phyloP scores from a whole-genome alignment of 345 rosid genomes.

The Eutrema yunnanense region DNA sequence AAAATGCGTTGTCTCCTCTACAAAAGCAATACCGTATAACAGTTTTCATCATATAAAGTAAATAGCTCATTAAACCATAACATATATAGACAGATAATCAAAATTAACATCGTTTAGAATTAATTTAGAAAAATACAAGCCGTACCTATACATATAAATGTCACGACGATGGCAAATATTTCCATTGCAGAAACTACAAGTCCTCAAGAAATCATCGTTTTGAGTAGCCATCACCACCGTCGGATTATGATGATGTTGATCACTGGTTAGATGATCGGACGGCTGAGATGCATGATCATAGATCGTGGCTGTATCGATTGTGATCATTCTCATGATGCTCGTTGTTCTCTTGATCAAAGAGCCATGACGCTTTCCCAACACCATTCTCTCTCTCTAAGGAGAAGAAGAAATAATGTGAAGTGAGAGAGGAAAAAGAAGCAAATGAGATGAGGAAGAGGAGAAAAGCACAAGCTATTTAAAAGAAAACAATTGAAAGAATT shows the following conservation, averaged over 20 bases:
- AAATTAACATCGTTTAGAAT: background rate
- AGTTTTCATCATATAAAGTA: background rate
- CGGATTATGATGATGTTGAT: constrained; percentile 13
- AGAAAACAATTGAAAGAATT: background rate
- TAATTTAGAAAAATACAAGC: background rate
- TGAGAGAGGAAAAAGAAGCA: constrained; percentile 14
- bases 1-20: constrained; percentile 90
- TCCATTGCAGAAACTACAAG: constrained; percentile 25
- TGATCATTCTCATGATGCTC: constrained; percentile 63
- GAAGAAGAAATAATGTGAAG: constrained; percentile 8
- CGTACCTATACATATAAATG: constrained; percentile 81
- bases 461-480: constrained; percentile 19
- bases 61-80: background rate
- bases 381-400: constrained; percentile 34
- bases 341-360: constrained; percentile 60
- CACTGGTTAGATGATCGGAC: constrained; percentile 22
- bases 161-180: constrained; percentile 40
- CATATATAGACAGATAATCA: background rate
- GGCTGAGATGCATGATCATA: constrained; percentile 26
- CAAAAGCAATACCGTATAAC: background rate
- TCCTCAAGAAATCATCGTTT: constrained; percentile 20
- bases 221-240: constrained; percentile 2
- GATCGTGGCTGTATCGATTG: constrained; percentile 29
- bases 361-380: constrained; percentile 63
- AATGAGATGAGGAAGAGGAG: constrained; percentile 10